Evolutionary conservation across 129 eudicot species (phyloP).

Genomic region (Daucus carota): DNA sequence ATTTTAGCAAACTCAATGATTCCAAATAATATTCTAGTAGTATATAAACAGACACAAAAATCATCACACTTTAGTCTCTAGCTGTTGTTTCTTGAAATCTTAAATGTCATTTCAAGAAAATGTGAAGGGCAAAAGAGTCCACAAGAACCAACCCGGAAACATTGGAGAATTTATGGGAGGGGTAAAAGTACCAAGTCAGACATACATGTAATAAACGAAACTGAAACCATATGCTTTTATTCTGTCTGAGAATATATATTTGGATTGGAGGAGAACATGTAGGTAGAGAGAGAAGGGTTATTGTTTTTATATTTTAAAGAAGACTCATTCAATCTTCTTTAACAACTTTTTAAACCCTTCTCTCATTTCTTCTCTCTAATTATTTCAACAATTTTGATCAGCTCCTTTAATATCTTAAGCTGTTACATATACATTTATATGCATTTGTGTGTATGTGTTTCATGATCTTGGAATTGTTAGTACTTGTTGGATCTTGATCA

Average conservation of each 20-base stretch:
- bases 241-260: background rate
- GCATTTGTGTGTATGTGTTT: background rate
- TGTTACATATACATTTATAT: background rate
- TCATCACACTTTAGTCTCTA: background rate
- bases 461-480: constrained; percentile 1
- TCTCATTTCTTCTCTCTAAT: background rate
- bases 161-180: background rate
- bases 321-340: constrained; percentile 9
- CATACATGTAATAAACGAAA: background rate
- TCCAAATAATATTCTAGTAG: background rate
- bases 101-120: background rate
- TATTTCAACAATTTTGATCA: background rate
- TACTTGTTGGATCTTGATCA: background rate
- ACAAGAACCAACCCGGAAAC: background rate
- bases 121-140: background rate
- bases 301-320: background rate
- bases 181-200: constrained; percentile 1
- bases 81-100: background rate
- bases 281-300: background rate
- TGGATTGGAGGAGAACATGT: background rate
- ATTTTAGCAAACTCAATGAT: background rate
- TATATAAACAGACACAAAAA: background rate
- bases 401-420: background rate
- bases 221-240: background rate
- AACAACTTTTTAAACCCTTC: background rate